Percentiles rank a stretch among this genome's conserved stretches.
Conservation (phyloP, 2,329 filamentous ascomycete genomes). For the Nothophaeocryptopus gaeumannii region DNA sequence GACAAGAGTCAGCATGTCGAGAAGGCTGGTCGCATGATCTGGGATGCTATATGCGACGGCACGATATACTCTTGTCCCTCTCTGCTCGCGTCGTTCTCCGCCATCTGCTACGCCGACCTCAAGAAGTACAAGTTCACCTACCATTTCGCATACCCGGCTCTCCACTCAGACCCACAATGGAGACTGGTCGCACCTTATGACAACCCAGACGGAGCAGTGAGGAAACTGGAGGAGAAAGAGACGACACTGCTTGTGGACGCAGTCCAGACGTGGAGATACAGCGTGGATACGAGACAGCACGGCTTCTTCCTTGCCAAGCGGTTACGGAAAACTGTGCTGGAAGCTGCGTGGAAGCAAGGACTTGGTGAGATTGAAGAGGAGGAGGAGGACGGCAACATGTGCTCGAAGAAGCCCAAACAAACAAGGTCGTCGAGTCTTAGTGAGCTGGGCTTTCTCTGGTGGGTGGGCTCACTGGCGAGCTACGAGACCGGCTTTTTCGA, state of each 20-base stretch:
- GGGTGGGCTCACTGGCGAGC: conserved; percentile 68
- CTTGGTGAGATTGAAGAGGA: conserved; percentile 30
- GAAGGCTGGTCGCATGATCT: conserved; percentile 81
- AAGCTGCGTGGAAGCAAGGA: conserved; percentile 35
- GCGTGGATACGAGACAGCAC: conserved; percentile 76
- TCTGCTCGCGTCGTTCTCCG: conserved; percentile 80
- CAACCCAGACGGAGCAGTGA: conserved; percentile 40
- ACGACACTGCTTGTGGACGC: conserved; percentile 75
- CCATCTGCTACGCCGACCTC: conserved; percentile 89
- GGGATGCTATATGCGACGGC: conserved; percentile 95
- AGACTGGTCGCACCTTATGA: conserved; percentile 49
- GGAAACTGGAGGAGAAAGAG: conserved; percentile 63
- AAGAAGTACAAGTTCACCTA: conserved; percentile 99
- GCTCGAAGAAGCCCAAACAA: conserved; percentile 42
- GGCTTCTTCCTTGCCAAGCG: conserved; percentile 96
- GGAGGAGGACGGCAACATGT: conserved; percentile 33
- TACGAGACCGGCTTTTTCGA: conserved; percentile 90
- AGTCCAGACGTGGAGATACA: conserved; percentile 84
- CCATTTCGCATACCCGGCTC: conserved; percentile 92
- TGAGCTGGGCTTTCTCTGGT: conserved; percentile 70
- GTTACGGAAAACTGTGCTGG: conserved; percentile 42
- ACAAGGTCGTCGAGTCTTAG: conserved; percentile 50
- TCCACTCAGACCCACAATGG: conserved; percentile 88
- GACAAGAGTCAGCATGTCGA: conserved; percentile 78
- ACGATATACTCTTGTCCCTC: conserved; percentile 95